These are phyloP conservation scores for Ustanciosporium gigantosporum DNA, from an alignment of 1,284 basidiomycete genomes.

Conservation along the genomic window DNA sequence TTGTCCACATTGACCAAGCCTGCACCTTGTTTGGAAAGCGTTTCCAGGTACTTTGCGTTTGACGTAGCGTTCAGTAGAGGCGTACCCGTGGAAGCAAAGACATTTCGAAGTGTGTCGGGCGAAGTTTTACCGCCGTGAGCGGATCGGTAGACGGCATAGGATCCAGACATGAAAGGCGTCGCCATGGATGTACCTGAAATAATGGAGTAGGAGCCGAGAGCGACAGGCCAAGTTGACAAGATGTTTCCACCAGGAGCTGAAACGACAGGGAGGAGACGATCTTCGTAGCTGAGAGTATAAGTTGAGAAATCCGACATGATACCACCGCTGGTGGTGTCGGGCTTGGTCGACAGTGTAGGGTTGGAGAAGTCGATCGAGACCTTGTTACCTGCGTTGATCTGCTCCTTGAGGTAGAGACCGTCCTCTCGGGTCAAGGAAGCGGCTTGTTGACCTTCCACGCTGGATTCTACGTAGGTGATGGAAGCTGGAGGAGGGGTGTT, in stretches of 20 bases:
- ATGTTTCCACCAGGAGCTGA: conserved; percentile 68
- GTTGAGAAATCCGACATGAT: conserved; percentile 68
- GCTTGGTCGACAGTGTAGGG: conserved; percentile 56
- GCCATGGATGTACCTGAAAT: conserved; percentile 63
- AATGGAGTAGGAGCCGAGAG: conserved; percentile 63
- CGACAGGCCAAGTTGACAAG: conserved; percentile 49
- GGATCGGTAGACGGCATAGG: conserved; percentile 69
- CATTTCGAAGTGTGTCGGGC: conserved; percentile 60
- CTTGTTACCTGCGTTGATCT: conserved; percentile 63
- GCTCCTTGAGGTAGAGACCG: conserved; percentile 60
- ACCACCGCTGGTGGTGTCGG: conserved; percentile 65
- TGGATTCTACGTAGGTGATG: conserved; percentile 44
- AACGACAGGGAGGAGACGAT: conserved; percentile 67
- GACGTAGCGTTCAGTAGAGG: conserved; percentile 65
- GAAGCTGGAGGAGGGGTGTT: conserved; percentile 45
- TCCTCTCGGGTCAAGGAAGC: conserved; percentile 39
- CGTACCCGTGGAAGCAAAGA: conserved; percentile 70
- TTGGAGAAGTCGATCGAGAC: conserved; percentile 67
- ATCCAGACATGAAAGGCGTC: conserved; percentile 67
- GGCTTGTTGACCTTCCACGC: conserved; percentile 29
- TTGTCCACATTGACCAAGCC: conserved; percentile 71
- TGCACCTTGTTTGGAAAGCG: conserved; percentile 70
- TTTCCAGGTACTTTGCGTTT: conserved; percentile 67
- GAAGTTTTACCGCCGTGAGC: conserved; percentile 64
- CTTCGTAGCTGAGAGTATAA: conserved; percentile 69